These are phyloP conservation scores for Vigna mungo DNA, from an alignment of 306 rosid genomes.

Conservation along the genomic window DNA sequence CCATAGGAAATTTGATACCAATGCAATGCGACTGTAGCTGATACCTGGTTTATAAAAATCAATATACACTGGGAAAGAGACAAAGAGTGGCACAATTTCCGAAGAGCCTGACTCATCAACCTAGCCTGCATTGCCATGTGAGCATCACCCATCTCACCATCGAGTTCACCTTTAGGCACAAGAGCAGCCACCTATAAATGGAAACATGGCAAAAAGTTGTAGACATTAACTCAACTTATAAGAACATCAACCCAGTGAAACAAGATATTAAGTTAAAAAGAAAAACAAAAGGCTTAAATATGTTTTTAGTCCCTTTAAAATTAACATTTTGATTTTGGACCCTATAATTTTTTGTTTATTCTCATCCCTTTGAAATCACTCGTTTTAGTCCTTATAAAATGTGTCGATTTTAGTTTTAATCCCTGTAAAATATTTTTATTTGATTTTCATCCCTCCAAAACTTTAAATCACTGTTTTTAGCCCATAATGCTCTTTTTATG, in stretches of 20 bases:
- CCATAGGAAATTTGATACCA: slow-evolving; percentile 7
- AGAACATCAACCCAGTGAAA: slow-evolving; percentile 34
- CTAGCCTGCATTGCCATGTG: slow-evolving; percentile 99
- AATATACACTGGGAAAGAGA: slow-evolving; percentile 79
- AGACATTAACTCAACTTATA: slow-evolving; percentile 1
- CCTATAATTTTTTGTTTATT: no score
- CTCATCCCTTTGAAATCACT: no score
- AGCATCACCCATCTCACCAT: slow-evolving; percentile 97
- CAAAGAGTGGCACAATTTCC: slow-evolving; percentile 89
- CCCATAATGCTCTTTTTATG: no score
- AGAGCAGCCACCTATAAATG: slow-evolving; percentile 88
- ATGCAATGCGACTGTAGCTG: slow-evolving; percentile 22
- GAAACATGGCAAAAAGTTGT: slow-evolving; percentile 36
- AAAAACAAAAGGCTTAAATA: not conserved
- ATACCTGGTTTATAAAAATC: slow-evolving; percentile 93
- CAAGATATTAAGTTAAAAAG: not conserved
- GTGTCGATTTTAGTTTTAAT: no score
- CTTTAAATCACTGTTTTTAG: no score
- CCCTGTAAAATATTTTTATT: no score
- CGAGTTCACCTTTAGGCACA: slow-evolving; percentile 95
- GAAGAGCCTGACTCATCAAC: slow-evolving; percentile 96
- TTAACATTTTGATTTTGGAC: no score
- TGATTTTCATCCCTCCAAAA: no score
- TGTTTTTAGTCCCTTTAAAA: no score
- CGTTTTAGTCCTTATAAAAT: no score